Evolutionary conservation across 257 asterid genomes (phyloP), one percentile per base, ranked within the genome.

Genomic region (Paraleonurus japonicus): DNA sequence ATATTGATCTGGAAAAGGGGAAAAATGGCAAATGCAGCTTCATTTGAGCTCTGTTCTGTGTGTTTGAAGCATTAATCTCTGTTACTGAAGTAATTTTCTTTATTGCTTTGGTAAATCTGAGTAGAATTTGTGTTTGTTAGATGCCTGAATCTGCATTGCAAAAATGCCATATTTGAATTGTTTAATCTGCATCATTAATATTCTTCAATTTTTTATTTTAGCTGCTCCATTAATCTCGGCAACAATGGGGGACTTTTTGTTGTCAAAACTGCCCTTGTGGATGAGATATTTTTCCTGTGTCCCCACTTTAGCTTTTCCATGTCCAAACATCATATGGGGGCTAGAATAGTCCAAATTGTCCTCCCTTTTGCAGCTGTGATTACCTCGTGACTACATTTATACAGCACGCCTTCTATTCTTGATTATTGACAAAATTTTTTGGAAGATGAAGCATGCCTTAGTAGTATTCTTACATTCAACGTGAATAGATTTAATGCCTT

Each of bases 161-260:
- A 30, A 72, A 72, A 22, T 37, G 54, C 28, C n/a, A 48, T 37
- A 4, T 26, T 65, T 59, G 72, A 74, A 66, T 76, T 16, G 27
- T 65, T 24, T 30, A 61, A 60, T 13, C 80, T 35, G 39, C 80
- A 70, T 39, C 61, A 35, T 26, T 19, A 43, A 61, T 23, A 45
- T 26, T 59, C 45, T 69, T 55, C 51, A n/a, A 3, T 24, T 63
- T 58, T 78, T 75, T 61, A 60, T 5, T 43, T 27, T 27, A 30
- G 55, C 47, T 51, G 57, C 79, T 32, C 87, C 89, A 69, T 41
- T 50, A 81, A 84, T 84, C 81, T 79, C 84, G 87, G 85, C 85
- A 27, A 64, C 55, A 73, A 78, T 75, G 87, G 77, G 19, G 85
- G 85, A 37, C 22, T 53, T 39, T 65, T 50, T 35, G 16, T 55